phyloP scores from a whole-genome alignment of 1,284 basidiomycete species.

The Trichosporon inkin region DNA sequence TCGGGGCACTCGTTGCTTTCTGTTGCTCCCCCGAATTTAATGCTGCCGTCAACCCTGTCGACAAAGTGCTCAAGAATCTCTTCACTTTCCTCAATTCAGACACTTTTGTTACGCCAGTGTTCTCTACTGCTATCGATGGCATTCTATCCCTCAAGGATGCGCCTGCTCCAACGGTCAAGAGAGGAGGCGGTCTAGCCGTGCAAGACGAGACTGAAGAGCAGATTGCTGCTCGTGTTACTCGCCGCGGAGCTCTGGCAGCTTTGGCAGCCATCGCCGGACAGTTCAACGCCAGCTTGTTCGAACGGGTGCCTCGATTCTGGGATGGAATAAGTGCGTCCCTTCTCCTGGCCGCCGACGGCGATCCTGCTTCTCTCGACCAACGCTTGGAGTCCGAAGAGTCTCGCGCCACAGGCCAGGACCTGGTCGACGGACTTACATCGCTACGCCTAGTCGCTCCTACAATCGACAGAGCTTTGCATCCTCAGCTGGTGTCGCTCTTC shows the following conservation, averaged over 20 bases:
- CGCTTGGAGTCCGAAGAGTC: constrained; percentile 36
- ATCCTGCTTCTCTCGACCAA: constrained; percentile 8
- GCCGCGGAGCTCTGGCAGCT: constrained; percentile 78
- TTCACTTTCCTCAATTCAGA: constrained; percentile 97
- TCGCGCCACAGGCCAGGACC: constrained; percentile 71
- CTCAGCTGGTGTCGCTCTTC: constrained; percentile 67
- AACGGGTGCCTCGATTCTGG: constrained; percentile 86
- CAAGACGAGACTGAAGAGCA: constrained; percentile 50
- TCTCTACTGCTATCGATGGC: constrained; percentile 64
- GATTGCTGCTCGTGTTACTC: constrained; percentile 56
- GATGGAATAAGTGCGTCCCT: constrained; percentile 80
- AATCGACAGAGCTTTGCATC: constrained; percentile 67
- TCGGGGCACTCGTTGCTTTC: constrained; percentile 82
- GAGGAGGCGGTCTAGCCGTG: constrained; percentile 41
- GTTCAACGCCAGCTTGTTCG: constrained; percentile 72
- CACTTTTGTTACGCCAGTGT: constrained; percentile 80
- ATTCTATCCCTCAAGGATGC: constrained; percentile 66
- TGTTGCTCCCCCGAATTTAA: constrained; percentile 66
- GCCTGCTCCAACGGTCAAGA: constrained; percentile 51
- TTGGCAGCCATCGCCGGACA: constrained; percentile 71
- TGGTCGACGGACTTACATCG: constrained; percentile 89
- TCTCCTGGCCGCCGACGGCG: background rate
- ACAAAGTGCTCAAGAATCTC: constrained; percentile 96
- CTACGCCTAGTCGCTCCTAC: constrained; percentile 75
- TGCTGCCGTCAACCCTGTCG: constrained; percentile 59